These are phyloP conservation scores for Colletotrichum eremochloae DNA, from an alignment of 2,329 filamentous ascomycete species.

Conservation along the genomic window DNA sequence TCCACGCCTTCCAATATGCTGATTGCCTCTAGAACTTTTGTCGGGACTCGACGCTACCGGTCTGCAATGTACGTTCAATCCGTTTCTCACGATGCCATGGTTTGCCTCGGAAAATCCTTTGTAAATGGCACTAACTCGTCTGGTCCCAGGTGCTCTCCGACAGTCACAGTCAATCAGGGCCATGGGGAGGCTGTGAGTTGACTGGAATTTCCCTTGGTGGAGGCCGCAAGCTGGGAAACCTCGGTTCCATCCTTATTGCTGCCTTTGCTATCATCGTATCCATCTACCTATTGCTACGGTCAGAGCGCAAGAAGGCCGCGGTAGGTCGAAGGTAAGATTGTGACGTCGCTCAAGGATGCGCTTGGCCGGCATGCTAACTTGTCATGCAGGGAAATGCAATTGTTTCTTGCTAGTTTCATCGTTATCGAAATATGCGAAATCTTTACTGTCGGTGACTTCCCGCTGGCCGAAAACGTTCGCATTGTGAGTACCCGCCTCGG, in stretches of 20 bases:
- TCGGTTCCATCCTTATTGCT: slow-evolving; percentile 91
- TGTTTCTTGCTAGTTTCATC: slow-evolving; percentile 90
- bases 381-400: slow-evolving; percentile 86
- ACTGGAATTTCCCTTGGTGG: slow-evolving; percentile 79
- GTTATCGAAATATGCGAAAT: slow-evolving; percentile 95
- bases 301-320: slow-evolving; percentile 91
- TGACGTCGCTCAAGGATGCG: slow-evolving; percentile 8
- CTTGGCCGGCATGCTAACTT: slow-evolving; percentile 45
- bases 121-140: slow-evolving; percentile 43
- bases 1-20: slow-evolving; percentile 25
- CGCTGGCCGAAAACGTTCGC: slow-evolving; percentile 77
- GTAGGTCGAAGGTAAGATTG: slow-evolving; percentile 85
- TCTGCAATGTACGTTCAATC: slow-evolving; percentile 80
- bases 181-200: slow-evolving; percentile 79
- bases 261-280: slow-evolving; percentile 80
- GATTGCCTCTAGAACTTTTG: slow-evolving; percentile 75
- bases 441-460: slow-evolving; percentile 93
- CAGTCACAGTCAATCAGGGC: slow-evolving; percentile 69
- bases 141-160: slow-evolving; percentile 74
- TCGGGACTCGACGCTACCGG: slow-evolving; percentile 83
- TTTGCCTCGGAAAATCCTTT: slow-evolving; percentile 18
- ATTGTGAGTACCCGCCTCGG: slow-evolving; percentile 68
- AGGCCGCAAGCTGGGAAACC: slow-evolving; percentile 79
- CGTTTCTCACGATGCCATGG: slow-evolving; percentile 16
- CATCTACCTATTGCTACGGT: slow-evolving; percentile 79